These are phyloP conservation scores for Polyplosphaeria fusca DNA, from an alignment of 495 filamentous ascomycete species.

Conservation along the genomic window DNA sequence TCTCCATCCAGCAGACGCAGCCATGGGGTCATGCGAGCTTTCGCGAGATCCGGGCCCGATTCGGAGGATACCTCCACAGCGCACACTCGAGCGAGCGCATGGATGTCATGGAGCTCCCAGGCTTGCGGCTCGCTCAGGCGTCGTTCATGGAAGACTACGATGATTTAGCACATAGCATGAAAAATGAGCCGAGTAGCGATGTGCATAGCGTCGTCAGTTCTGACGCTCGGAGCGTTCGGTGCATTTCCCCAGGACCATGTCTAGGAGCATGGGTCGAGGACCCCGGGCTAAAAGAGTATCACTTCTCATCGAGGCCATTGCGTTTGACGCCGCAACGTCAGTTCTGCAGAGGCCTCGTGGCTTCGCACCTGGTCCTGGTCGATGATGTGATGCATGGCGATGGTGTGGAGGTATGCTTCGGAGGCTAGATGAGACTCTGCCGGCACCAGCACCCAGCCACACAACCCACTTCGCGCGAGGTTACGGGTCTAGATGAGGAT, in stretches of 20 bases:
- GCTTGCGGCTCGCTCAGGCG: not conserved
- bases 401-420: not conserved
- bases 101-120: not conserved
- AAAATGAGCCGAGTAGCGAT: constrained; percentile 5
- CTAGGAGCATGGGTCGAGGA: constrained; percentile 16
- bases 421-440: too few species aligned
- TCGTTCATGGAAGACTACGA: not conserved
- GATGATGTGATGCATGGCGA: constrained; percentile 15
- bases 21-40: not conserved
- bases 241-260: constrained; percentile 25
- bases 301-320: constrained; percentile 20
- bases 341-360: constrained; percentile 24
- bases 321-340: constrained; percentile 24
- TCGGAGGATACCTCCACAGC: constrained; percentile 4
- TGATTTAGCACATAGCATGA: constrained; percentile 2
- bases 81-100: constrained; percentile 2
- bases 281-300: constrained; percentile 4
- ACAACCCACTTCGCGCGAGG: too few species aligned
- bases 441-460: too few species aligned
- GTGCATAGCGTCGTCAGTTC: constrained; percentile 13
- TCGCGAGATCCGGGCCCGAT: constrained; percentile 5
- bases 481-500: too few species aligned
- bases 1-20: not conserved
- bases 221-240: constrained; percentile 2
- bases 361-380: constrained; percentile 23